Evolutionary conservation across 257 asterid species (phyloP), one percentile per base, ranked within the genome.

Genomic region (Jasminum sambac): DNA sequence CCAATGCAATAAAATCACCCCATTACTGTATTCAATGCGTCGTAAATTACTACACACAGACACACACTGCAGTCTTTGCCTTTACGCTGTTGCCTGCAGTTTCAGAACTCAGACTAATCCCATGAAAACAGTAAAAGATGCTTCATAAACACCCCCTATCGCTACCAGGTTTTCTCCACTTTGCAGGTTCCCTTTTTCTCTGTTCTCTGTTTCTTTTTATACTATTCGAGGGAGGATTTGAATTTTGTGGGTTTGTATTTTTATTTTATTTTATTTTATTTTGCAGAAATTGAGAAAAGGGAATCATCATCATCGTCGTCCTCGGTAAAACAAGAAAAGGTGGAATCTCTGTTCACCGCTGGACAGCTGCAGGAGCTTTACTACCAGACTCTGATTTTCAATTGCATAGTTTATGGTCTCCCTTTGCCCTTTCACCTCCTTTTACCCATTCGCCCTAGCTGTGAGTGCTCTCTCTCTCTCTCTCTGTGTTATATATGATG

Each of bases 331-430:
- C 73, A 74, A 66, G 84, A 77, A 69, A 72, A 77, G 64, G 73
- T 60, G 19, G 67, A 25, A 69, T 21, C 46, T 64, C 42, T 66
- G 66, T 87, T 85, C 77, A 85, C 75, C 9, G 72, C 55, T 2
- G 77, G 57, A 0, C 95, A 87, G 67, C 57, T 84, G 68, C 79
- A 61, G n/a, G 85, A 84, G 42, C 74, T 84, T 3, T 58, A 69
- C 41, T 44, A 67, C 40, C 91, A 87, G 76, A 78, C 70, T 46
- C 50, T 71, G 60, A 69, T 87, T 57, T 80, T 69, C 68, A 80
- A 84, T 78, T 77, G 55, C 60, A 48, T 81, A 63, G 25, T 41
- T 39, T 71, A 67, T 59, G 89, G 85, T 16, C 78, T 84, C 55
- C 77, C 86, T 42, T 70, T 82, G 48, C 85, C 84, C 57, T 77